Base-by-base conservation (phyloP, 1,139 yeast genomes). In the Protomyces pachydermus region DNA sequence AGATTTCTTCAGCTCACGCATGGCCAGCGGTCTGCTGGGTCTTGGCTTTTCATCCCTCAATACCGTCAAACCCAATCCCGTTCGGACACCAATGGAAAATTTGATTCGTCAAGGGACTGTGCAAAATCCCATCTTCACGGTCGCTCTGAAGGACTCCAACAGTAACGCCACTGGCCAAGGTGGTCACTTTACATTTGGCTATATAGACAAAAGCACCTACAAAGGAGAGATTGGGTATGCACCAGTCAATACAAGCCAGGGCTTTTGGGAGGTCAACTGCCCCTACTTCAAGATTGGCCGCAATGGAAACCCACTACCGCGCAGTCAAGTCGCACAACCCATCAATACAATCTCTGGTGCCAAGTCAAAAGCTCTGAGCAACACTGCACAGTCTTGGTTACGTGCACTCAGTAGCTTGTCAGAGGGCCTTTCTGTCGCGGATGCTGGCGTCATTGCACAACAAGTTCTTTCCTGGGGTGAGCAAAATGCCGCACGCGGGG, bases 211-310 rank as follows among this genome's bases (percentile, higher is more conserved):
- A n/a, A 38, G 37, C 3, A 35, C 60, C 14, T 60, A 54, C 51
- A 60, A 20, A 39, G 64, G 64, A 8, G 55, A 60, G 9, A 60
- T 60, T 51, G 45, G 53, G 16, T 60, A 60, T 55, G 60, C 64
- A 2, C 39, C 93, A 77, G 98, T 98, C 67, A 95, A 93, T 67
- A 90, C 98, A 81, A 88, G 98, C 82, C 89, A 91, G 84, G 98
- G 98, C 48, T 93, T 93, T 82, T 93, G 98, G 98, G 98, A 93
- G 81, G 98, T 93, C 67, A 83, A 87, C 69, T 87, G 93, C 70
- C 90, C 90, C 72, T 91, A 96, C 71, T 80, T 93, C 74, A 89
- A 91, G 48, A 81, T 93, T 68, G 98, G 98, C 71, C 53, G 62
- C 12, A 96, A 93, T 78, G 87, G 82, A 72, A 97, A 97, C 73